A percentile compares a stretch with the other conserved stretches of the same genome.
Conservation (phyloP, 148 eudicot species). For the Vaccinium macrocarpon region DNA sequence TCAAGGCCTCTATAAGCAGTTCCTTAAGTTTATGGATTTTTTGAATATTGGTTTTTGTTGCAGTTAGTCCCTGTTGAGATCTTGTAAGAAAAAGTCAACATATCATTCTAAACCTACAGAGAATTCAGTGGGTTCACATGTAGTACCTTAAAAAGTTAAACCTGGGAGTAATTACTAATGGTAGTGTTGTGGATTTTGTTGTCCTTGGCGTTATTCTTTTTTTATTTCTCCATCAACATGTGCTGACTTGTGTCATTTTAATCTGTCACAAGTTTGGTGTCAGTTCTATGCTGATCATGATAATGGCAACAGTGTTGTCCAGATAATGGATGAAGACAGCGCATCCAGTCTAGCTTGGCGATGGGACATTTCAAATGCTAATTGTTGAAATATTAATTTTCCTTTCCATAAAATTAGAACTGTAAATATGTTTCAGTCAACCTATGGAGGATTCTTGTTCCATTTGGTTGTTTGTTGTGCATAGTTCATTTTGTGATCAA, state of each 20-base stretch:
- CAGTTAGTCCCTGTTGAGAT: neutral
- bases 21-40: neutral
- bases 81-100: neutral
- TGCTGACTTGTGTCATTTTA: conserved; percentile 8
- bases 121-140: neutral
- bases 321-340: neutral
- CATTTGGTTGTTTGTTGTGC: neutral
- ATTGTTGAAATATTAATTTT: neutral
- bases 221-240: neutral
- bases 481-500: neutral
- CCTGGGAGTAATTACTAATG: neutral
- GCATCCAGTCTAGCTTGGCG: neutral
- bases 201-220: conserved; percentile 4
- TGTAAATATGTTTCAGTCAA: neutral
- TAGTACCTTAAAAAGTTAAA: conserved; percentile 4
- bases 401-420: neutral
- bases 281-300: neutral
- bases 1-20: neutral
- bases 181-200: neutral
- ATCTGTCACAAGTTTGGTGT: neutral
- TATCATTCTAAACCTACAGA: neutral
- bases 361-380: neutral
- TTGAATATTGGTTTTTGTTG: neutral
- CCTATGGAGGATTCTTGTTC: neutral
- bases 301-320: neutral